phyloP scores from a whole-genome alignment of 768 basidiomycete species.

The Suillus luteus region DNA sequence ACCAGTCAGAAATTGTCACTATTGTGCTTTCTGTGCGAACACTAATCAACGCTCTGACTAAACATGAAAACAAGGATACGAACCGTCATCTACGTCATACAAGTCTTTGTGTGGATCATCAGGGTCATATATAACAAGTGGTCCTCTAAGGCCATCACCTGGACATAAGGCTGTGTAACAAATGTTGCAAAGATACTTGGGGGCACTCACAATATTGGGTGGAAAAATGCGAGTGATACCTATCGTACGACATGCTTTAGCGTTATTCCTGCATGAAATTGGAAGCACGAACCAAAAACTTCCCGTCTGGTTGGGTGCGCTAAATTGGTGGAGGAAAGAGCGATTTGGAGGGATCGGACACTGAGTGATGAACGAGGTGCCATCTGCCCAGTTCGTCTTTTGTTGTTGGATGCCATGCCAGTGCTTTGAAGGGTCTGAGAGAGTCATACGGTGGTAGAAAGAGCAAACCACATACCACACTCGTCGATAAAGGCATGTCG shows the following conservation, averaged over 20 bases:
- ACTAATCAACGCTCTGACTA: conserved; percentile 1
- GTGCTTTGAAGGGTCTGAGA: conserved; percentile 21
- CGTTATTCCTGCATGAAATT: not conserved
- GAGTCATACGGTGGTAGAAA: not conserved
- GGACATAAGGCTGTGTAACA: not conserved
- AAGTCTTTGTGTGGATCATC: conserved; percentile 42
- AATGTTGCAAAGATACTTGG: conserved; percentile 20
- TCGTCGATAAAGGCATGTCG: conserved; percentile 37
- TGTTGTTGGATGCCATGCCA: conserved; percentile 39
- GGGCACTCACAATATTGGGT: conserved; percentile 42
- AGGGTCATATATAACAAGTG: conserved; percentile 49
- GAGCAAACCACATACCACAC: conserved; percentile 32
- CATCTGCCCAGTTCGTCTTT: conserved; percentile 39
- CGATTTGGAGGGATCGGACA: conserved; percentile 44
- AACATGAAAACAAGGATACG: conserved; percentile 4
- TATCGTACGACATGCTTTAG: conserved; percentile 14
- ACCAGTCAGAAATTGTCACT: conserved; percentile 50
- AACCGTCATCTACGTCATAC: conserved; percentile 52
- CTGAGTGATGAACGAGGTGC: conserved; percentile 45
- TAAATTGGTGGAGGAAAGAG: conserved; percentile 45
- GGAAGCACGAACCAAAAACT: conserved; percentile 40
- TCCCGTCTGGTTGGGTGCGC: conserved; percentile 40
- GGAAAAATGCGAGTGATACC: conserved; percentile 44
- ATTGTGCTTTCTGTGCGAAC: conserved; percentile 40
- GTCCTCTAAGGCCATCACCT: conserved; percentile 43